phyloP scores from a whole-genome alignment of 148 eudicot genomes.

The Arctostaphylos glauca region DNA sequence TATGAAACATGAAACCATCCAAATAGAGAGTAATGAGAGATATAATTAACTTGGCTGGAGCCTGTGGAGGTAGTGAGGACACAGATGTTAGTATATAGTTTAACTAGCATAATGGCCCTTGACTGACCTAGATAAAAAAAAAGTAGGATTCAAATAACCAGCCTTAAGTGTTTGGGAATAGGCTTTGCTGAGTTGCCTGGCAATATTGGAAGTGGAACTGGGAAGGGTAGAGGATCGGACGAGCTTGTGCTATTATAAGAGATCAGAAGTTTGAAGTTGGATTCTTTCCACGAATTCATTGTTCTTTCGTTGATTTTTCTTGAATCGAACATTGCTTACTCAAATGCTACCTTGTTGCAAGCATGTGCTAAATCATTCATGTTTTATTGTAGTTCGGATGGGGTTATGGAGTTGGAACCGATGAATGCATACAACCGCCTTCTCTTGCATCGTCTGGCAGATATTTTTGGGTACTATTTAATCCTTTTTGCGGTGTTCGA shows the following conservation, averaged over 20 bases:
- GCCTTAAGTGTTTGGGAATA: not conserved
- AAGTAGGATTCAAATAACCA: not conserved
- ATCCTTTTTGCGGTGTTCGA: not conserved
- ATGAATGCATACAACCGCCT: conserved; percentile 90
- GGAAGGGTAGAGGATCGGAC: not conserved
- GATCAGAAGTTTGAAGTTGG: not conserved
- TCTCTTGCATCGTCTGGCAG: conserved; percentile 94
- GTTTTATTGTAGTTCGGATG: conserved; percentile 51
- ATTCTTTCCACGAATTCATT: not conserved
- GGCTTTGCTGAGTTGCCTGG: not conserved
- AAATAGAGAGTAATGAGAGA: not conserved
- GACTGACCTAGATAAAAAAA: not conserved
- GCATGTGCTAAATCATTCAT: conserved; percentile 14
- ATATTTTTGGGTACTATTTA: conserved; percentile 73
- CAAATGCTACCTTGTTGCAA: not conserved
- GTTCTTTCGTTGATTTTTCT: not conserved
- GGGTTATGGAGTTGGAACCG: conserved; percentile 78
- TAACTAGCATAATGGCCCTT: not conserved
- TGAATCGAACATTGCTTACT: not conserved
- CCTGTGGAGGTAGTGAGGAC: not conserved
- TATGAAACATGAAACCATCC: not conserved
- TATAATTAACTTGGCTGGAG: not conserved
- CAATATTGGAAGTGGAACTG: too few relatives aligned
- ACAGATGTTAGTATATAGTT: not conserved
- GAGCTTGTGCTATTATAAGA: not conserved